These are phyloP conservation scores for Coniferiporia sulphurascens DNA, from an alignment of 1,284 basidiomycete species.

Conservation along the genomic window DNA sequence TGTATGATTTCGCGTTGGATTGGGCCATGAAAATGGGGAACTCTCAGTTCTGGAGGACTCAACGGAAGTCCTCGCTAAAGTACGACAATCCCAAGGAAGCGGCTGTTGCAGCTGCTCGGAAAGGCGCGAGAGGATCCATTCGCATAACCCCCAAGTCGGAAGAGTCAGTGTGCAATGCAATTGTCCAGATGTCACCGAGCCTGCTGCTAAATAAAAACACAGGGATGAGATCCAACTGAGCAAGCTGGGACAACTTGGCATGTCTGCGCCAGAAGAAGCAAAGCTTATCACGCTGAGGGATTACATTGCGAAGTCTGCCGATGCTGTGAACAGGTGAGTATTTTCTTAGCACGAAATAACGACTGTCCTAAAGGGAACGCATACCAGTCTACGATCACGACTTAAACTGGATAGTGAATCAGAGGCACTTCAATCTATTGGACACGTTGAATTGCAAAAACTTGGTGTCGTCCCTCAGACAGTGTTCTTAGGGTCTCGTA, in stretches of 20 bases:
- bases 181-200: slow-evolving; percentile 2
- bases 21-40: slow-evolving; percentile 85
- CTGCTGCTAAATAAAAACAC: slow-evolving; percentile 10
- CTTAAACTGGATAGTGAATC: slow-evolving; percentile 55
- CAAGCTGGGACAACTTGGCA: slow-evolving; percentile 77
- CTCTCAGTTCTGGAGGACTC: slow-evolving; percentile 69
- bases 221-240: slow-evolving; percentile 74
- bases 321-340: slow-evolving; percentile 53
- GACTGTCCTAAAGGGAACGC: slow-evolving; percentile 7
- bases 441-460: slow-evolving; percentile 72
- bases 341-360: neutral
- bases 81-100: slow-evolving; percentile 66
- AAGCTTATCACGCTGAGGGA: slow-evolving; percentile 85
- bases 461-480: slow-evolving; percentile 93
- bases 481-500: slow-evolving; percentile 67
- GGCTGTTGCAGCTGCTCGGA: slow-evolving; percentile 51
- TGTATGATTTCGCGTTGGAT: slow-evolving; percentile 81
- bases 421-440: slow-evolving; percentile 61
- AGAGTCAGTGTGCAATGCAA: slow-evolving; percentile 48
- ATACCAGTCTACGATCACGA: slow-evolving; percentile 56
- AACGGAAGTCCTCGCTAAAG: slow-evolving; percentile 43
- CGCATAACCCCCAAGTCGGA: slow-evolving; percentile 54
- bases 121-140: slow-evolving; percentile 41
- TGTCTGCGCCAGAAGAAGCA: slow-evolving; percentile 73
- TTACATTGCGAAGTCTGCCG: slow-evolving; percentile 81